Evolutionary conservation across 192 early-diverging fungal species (phyloP).

Genomic region (Physocladia obscura): DNA sequence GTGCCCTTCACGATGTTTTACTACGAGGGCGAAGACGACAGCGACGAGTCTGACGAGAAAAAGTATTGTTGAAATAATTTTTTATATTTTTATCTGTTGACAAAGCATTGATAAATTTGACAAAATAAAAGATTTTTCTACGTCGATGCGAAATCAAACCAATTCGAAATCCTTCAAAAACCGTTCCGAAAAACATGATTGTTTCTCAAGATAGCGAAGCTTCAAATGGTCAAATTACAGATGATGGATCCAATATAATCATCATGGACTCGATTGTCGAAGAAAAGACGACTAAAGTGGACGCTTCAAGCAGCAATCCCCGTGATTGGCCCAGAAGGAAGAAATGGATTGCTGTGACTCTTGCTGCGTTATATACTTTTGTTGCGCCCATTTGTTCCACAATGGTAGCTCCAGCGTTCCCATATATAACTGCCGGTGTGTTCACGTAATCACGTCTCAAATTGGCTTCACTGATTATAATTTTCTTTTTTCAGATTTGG

Average conservation of each 20-base stretch:
- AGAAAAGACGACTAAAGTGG: not conserved
- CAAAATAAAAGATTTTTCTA: constrained; percentile 1
- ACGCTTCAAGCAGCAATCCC: not conserved
- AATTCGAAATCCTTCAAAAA: no score
- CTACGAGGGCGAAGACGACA: constrained; percentile 60
- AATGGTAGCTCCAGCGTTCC: constrained; percentile 50
- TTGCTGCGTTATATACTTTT: constrained; percentile 41
- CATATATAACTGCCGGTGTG: no score
- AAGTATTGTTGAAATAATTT: constrained; percentile 25
- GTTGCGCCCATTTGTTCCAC: constrained; percentile 49
- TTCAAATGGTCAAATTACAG: no score
- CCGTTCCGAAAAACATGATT: no score
- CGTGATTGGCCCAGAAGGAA: not conserved
- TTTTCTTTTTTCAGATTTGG: constrained; percentile 37
- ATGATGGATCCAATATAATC: no score
- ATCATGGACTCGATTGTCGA: not conserved
- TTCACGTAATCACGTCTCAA: no score
- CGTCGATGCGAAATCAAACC: not conserved
- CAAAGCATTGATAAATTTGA: not conserved
- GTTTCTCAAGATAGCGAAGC: no score
- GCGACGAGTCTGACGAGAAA: constrained; percentile 44
- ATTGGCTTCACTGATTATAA: no score
- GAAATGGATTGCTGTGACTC: constrained; percentile 37
- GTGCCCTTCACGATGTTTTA: constrained; percentile 66
- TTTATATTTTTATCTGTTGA: not conserved